Evolutionary conservation across 2,329 filamentous ascomycete genomes (phyloP).

Genomic region (Clonostachys rosea): DNA sequence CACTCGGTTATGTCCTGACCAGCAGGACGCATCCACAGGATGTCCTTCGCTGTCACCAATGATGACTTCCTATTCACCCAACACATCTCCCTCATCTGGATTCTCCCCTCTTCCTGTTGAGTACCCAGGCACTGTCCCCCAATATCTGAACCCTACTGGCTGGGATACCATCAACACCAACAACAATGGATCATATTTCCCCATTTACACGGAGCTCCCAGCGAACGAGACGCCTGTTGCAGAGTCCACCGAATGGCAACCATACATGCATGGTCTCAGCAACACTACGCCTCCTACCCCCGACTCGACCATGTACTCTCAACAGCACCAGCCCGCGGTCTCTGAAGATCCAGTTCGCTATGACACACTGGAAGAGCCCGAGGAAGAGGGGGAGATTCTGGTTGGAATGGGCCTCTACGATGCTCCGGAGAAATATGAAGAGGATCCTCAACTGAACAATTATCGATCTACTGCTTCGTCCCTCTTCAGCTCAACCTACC

Average conservation of each 20-base stretch:
- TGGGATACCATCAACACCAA: slow-evolving; percentile 21
- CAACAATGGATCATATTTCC: slow-evolving; percentile 11
- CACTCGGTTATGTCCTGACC: slow-evolving; percentile 24
- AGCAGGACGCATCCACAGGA: slow-evolving; percentile 31
- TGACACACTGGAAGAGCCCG: slow-evolving; percentile 42
- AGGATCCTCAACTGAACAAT: slow-evolving; percentile 46
- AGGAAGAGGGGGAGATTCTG: slow-evolving; percentile 66
- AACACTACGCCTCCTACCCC: slow-evolving; percentile 54
- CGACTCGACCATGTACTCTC: slow-evolving; percentile 49
- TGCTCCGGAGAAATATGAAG: slow-evolving; percentile 52
- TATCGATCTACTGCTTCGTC: slow-evolving; percentile 49
- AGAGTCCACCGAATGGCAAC: slow-evolving; percentile 34
- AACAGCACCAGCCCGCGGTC: slow-evolving; percentile 40
- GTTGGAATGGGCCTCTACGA: slow-evolving; percentile 84
- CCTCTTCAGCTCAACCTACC: slow-evolving; percentile 45
- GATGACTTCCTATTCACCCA: slow-evolving; percentile 50
- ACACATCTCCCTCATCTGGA: slow-evolving; percentile 48
- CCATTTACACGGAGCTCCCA: slow-evolving; percentile 5
- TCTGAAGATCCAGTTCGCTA: slow-evolving; percentile 46
- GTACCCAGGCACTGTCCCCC: slow-evolving; percentile 16
- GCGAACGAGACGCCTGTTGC: slow-evolving; percentile 1
- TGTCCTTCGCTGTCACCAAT: slow-evolving; percentile 45
- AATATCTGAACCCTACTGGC: slow-evolving; percentile 31
- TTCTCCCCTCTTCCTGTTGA: slow-evolving; percentile 51
- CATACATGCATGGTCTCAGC: slow-evolving; percentile 38